phyloP scores from a whole-genome alignment of 495 filamentous ascomycete species.

The Aspergillus steynii region DNA sequence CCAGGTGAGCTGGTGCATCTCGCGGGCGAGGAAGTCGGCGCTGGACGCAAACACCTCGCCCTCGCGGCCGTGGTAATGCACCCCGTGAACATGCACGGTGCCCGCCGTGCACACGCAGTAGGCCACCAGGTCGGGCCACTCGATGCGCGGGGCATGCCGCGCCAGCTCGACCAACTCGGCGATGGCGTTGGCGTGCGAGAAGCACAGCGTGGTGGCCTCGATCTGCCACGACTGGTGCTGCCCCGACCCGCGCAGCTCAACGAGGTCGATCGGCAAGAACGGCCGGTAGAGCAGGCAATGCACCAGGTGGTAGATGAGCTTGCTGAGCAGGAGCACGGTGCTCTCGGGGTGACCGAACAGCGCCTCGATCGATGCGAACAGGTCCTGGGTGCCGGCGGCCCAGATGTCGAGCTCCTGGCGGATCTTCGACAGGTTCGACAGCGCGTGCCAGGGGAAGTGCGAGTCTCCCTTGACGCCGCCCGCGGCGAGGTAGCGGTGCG shows the following conservation, averaged over 20 bases:
- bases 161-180: conserved; percentile 80
- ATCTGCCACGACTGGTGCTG: conserved; percentile 92
- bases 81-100: conserved; percentile 81
- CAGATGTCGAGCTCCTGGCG: conserved; percentile 81
- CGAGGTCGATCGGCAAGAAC: conserved; percentile 79
- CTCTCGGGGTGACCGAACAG: conserved; percentile 77
- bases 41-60: conserved; percentile 65
- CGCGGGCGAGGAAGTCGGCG: conserved; percentile 69
- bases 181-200: conserved; percentile 84
- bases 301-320: conserved; percentile 80
- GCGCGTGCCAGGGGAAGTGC: conserved; percentile 84
- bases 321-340: conserved; percentile 75
- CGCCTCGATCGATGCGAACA: conserved; percentile 71
- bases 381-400: conserved; percentile 77
- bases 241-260: conserved; percentile 72
- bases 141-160: conserved; percentile 60
- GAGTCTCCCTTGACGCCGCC: conserved; percentile 86
- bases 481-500: conserved; percentile 78
- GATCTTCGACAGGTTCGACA: conserved; percentile 82
- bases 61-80: conserved; percentile 70
- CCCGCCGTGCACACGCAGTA: conserved; percentile 82
- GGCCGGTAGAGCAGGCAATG: conserved; percentile 84
- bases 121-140: conserved; percentile 81
- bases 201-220: conserved; percentile 81
- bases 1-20: conserved; percentile 76